These are phyloP conservation scores for Sclerotinia nivalis DNA, from an alignment of 2,329 filamentous ascomycete genomes.

Conservation along the genomic window DNA sequence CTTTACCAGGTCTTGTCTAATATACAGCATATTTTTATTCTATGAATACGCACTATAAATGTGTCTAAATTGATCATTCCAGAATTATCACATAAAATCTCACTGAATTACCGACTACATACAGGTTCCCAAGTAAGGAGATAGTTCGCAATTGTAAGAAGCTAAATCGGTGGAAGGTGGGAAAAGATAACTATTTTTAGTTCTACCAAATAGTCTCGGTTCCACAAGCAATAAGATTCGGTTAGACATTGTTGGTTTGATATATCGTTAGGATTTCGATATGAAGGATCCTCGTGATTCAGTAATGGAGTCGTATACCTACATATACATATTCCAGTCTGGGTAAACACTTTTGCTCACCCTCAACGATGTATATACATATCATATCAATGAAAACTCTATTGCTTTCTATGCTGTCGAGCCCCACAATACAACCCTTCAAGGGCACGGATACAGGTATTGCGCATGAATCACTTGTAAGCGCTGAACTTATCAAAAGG, in stretches of 20 bases:
- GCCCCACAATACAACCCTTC: conserved; percentile 1
- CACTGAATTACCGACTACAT: neutral
- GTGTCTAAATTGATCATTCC: neutral
- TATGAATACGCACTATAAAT: neutral
- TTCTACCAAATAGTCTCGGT: neutral
- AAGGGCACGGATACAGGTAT: conserved; percentile 14
- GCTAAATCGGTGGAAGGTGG: conserved; percentile 7
- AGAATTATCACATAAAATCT: neutral
- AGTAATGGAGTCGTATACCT: neutral
- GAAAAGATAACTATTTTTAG: conserved; percentile 11
- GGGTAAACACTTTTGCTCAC: neutral
- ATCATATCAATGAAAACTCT: neutral
- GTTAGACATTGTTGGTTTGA: neutral
- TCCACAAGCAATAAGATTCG: neutral
- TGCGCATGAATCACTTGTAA: conserved; percentile 8
- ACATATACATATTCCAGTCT: neutral
- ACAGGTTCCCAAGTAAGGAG: neutral
- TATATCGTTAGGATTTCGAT: neutral
- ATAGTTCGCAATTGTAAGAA: neutral
- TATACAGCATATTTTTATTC: neutral
- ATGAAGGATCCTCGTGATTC: neutral
- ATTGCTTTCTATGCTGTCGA: conserved; percentile 1
- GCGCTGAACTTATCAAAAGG: conserved; percentile 14
- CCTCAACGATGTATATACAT: conserved; percentile 1
- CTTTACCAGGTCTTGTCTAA: neutral